These are phyloP conservation scores for Mucor racemosus DNA, from an alignment of 371 early-diverging fungal species.

Conservation along the genomic window DNA sequence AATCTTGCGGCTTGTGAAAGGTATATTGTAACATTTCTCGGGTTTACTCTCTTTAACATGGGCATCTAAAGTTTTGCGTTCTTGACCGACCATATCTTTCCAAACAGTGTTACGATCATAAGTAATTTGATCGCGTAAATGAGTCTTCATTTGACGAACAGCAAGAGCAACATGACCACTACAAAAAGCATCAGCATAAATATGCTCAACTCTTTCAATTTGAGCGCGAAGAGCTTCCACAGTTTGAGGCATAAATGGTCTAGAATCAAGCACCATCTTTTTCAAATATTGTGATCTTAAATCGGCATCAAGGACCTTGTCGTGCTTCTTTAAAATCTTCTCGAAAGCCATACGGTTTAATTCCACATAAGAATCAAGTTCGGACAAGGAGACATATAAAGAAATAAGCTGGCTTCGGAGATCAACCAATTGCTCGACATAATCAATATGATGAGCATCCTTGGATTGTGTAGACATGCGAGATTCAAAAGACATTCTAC, in stretches of 20 bases:
- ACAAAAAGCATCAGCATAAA: constrained; percentile 71
- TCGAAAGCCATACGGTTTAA: constrained; percentile 93
- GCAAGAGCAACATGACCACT: constrained; percentile 60
- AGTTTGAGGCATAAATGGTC: constrained; percentile 65
- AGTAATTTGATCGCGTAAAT: constrained; percentile 73
- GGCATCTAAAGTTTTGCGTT: constrained; percentile 63
- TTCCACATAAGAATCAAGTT: constrained; percentile 87
- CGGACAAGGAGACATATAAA: constrained; percentile 79
- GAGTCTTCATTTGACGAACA: constrained; percentile 64
- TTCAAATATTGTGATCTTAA: constrained; percentile 58
- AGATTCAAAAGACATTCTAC: constrained; percentile 31
- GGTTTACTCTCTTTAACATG: constrained; percentile 56
- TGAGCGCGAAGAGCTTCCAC: constrained; percentile 48
- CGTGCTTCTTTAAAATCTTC: constrained; percentile 97
- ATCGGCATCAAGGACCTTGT: constrained; percentile 78
- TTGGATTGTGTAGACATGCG: constrained; percentile 28
- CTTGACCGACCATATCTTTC: constrained; percentile 80
- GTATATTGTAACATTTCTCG: constrained; percentile 43
- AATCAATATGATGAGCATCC: constrained; percentile 19
- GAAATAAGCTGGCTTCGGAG: constrained; percentile 56
- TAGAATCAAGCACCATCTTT: constrained; percentile 60
- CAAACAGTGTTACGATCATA: constrained; percentile 85
- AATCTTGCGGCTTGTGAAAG: constrained; percentile 34
- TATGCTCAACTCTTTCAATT: constrained; percentile 60
- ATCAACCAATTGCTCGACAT: constrained; percentile 32